Evolutionary conservation across 176 grass and related monocot species (phyloP).

Genomic region (Pontederia crassipes): DNA sequence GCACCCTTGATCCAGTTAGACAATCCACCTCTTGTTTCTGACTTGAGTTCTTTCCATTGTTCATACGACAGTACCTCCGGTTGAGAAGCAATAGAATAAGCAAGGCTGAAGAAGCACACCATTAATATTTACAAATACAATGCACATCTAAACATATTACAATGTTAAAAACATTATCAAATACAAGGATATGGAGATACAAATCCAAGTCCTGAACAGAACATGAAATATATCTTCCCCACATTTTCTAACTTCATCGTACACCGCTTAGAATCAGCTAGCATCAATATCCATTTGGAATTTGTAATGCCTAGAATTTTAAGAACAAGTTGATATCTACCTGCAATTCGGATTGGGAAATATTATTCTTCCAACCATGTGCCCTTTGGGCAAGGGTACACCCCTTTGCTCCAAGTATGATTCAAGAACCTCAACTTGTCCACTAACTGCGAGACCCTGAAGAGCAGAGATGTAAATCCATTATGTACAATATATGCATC

Average conservation of each 20-base stretch:
- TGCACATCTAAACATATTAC: too few species aligned
- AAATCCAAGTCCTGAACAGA: too few species aligned
- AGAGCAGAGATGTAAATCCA: constrained; percentile 15
- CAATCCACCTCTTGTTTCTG: constrained; percentile 49
- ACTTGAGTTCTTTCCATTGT: constrained; percentile 74
- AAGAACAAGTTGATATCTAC: constrained; percentile 7
- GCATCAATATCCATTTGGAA: neutral
- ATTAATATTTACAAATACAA: constrained; percentile 16
- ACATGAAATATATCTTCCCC: too few species aligned
- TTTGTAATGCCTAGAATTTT: neutral
- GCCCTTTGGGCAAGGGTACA: constrained; percentile 45
- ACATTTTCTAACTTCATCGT: neutral
- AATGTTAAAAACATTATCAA: too few species aligned
- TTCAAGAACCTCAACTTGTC: constrained; percentile 60
- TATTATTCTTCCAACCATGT: constrained; percentile 57
- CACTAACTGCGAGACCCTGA: constrained; percentile 65
- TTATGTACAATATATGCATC: constrained; percentile 15
- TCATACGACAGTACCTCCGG: constrained; percentile 46
- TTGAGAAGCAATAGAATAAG: constrained; percentile 53
- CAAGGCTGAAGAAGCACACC: constrained; percentile 30
- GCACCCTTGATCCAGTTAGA: constrained; percentile 88
- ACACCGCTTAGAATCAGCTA: neutral
- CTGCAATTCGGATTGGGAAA: constrained; percentile 68
- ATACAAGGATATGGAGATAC: too few species aligned
- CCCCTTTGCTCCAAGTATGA: constrained; percentile 90